A percentile compares a stretch with the other conserved stretches of the same genome.
Conservation (phyloP, 257 asterid genomes). For the Penstemon davidsonii region DNA sequence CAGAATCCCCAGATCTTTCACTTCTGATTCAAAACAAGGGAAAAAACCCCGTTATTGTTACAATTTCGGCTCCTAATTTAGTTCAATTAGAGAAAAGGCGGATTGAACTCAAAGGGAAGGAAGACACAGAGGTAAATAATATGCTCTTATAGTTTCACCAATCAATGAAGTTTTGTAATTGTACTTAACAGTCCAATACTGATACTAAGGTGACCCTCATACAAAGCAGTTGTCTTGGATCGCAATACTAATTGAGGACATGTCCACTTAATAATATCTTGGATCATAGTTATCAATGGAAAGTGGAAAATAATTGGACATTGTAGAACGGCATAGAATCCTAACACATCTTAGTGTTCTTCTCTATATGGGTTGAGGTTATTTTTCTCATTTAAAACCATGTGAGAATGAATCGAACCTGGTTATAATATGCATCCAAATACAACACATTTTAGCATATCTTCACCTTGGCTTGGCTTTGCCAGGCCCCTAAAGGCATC, state of each 20-base stretch:
- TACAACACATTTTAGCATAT: conserved; percentile 1
- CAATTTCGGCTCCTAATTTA: conserved; percentile 60
- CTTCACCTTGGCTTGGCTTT: conserved; percentile 6
- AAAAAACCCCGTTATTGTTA: conserved; percentile 46
- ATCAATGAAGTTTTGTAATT: conserved; percentile 12
- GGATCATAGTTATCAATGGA: no score
- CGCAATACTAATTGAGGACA: background rate
- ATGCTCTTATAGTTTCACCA: conserved; percentile 9
- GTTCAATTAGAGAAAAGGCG: conserved; percentile 56
- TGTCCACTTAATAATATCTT: no score
- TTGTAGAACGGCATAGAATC: no score
- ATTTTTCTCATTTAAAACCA: background rate
- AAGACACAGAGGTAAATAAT: conserved; percentile 58
- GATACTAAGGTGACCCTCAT: background rate
- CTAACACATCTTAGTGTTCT: no score
- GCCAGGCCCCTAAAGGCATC: background rate
- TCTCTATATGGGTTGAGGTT: no score
- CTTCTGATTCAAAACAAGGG: conserved; percentile 81
- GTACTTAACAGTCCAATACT: conserved; percentile 5
- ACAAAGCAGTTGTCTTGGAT: conserved; percentile 1
- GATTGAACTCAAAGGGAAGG: conserved; percentile 62
- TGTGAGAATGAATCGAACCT: background rate
- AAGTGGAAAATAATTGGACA: no score
- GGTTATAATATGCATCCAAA: conserved; percentile 16
- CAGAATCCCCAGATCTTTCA: conserved; percentile 84